phyloP scores from a whole-genome alignment of 139 green algal genomes.

The Chlorella sp. region DNA sequence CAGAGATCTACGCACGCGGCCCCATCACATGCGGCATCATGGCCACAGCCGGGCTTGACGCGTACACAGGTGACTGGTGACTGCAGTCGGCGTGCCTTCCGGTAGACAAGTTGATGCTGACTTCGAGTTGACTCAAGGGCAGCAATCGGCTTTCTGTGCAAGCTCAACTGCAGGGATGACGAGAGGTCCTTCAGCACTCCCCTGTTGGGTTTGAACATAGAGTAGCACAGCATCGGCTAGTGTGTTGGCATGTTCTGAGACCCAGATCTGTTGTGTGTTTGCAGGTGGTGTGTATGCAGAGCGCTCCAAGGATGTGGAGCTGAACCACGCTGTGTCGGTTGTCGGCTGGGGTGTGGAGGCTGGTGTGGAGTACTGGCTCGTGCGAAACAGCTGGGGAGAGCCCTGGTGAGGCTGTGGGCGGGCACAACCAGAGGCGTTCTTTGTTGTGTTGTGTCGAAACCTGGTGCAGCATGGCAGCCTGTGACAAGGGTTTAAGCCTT shows the following conservation, averaged over 20 bases:
- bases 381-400: conserved; percentile 30
- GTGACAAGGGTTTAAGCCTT: not conserved
- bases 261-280: not conserved
- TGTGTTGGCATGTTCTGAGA: not conserved
- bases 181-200: not conserved
- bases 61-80: conserved; percentile 29
- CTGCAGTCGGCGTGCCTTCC: not conserved
- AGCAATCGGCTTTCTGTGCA: no score
- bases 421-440: no score
- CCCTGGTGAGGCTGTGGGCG: no score
- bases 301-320: conserved; percentile 10
- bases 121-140: not conserved
- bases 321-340: conserved; percentile 84
- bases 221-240: not conserved
- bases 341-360: conserved; percentile 78
- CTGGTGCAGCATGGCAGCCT: no score
- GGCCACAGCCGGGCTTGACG: conserved; percentile 65
- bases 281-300: conserved; percentile 43
- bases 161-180: no score
- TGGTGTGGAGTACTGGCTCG: conserved; percentile 67
- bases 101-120: not conserved
- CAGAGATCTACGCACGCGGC: conserved; percentile 74
- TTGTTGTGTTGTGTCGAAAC: no score
- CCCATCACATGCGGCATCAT: conserved; percentile 83
- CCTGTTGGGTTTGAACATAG: not conserved